Base-by-base conservation (phyloP, 23 red algal species). In the Chondrus crispus region DNA sequence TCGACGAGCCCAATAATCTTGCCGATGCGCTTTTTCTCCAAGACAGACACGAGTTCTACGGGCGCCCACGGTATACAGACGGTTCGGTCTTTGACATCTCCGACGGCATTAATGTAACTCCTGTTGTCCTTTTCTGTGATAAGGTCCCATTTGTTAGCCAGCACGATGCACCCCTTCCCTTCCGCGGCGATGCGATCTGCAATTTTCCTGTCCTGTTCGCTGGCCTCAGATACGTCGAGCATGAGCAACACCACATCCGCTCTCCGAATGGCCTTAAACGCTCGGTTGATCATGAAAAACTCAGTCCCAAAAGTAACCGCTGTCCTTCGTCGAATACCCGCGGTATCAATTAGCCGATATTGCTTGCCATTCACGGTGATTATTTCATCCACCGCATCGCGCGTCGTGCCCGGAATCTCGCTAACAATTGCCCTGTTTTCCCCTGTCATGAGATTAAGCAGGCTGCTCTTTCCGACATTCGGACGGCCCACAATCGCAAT, bases 211-310 rank as follows among this genome's bases (percentile, higher is more conserved):
- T 98, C 97, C 49, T 98, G 97, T 20, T 98, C 97, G 32, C 62
- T 87, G 26, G 82, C 85, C 40, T 95, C 89, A 46, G 63, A 55
- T 39, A 95, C 85, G 68, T 98, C 97, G 32, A 98, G 46, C 47
- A 98, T 75, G 10, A 98, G 79, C 38, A 98, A 58, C 32, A 95
- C 93, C 19, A 96, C 89, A 85, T 98, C 97, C 24, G 93, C 91
- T 38, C 97, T 69, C 37, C 97, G 97, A 73, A 98, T 98, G 14
- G 97, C 93, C 39, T 95, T 94, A 66, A 98, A 98, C 6, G 97
- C 97, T 46, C 97, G 82, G 49, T 98, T 98, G 33, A 98, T 96
- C 97, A 98, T 98, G 82, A 98, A 98, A 69, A 98, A 98, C 81
- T 98, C 97, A 19, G 97, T 98, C 12, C 97, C 97, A 47, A 87